Percentiles rank a stretch among this genome's conserved stretches.
Conservation (phyloP, 257 asterid genomes). For the Fraxinus cuspidata region DNA sequence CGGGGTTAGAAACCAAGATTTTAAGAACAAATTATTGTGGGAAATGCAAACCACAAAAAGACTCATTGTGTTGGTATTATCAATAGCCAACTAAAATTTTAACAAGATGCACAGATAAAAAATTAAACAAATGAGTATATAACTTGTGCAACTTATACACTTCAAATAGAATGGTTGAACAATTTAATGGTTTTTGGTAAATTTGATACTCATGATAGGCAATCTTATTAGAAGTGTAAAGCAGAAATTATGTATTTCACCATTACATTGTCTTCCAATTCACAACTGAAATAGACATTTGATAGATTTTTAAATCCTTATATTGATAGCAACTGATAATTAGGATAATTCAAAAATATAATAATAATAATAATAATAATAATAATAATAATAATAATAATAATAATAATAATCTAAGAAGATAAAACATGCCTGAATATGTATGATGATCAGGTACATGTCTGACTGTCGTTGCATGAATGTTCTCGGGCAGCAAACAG, state of each 20-base stretch:
- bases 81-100: not conserved
- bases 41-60: too few species aligned
- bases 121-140: not conserved
- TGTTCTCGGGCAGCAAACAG: slow-evolving; percentile 80
- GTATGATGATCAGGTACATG: slow-evolving; percentile 61
- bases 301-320: not conserved
- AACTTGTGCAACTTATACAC: not conserved
- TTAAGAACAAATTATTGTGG: not conserved
- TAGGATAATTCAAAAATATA: not conserved
- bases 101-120: not conserved
- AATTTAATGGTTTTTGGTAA: not conserved
- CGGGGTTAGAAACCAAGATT: not conserved
- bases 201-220: slow-evolving; percentile 2
- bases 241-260: slow-evolving; percentile 14
- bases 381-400: too few species aligned
- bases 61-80: too few species aligned
- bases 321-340: not conserved
- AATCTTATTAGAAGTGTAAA: not conserved
- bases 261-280: slow-evolving; percentile 1
- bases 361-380: too few species aligned
- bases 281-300: not conserved
- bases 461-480: slow-evolving; percentile 65
- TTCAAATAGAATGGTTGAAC: not conserved
- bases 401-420: not conserved
- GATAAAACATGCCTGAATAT: slow-evolving; percentile 51